Evolutionary conservation across 2,329 filamentous ascomycete genomes (phyloP).

Genomic region (Fusarium cicatricum): DNA sequence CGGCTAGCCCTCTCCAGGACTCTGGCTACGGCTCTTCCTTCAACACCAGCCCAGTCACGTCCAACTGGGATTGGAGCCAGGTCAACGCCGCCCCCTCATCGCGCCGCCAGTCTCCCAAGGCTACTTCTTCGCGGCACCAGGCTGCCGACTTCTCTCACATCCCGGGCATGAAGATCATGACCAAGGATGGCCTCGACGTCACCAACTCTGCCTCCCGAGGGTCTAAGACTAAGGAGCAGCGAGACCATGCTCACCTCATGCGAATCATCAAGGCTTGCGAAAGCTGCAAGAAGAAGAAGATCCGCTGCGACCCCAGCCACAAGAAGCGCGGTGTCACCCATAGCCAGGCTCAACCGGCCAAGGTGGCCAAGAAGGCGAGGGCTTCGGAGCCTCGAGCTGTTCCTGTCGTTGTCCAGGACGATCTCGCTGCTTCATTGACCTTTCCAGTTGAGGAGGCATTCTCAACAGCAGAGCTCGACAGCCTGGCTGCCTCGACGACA

Average conservation of each 20-base stretch:
- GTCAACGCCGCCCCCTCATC: constrained; percentile 45
- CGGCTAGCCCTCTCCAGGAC: constrained; percentile 51
- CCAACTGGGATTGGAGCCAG: constrained; percentile 58
- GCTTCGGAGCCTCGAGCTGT: constrained; percentile 24
- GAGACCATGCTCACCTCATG: constrained; percentile 72
- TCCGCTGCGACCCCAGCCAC: constrained; percentile 68
- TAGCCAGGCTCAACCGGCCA: constrained; percentile 43
- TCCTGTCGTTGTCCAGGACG: constrained; percentile 16
- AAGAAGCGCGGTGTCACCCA: constrained; percentile 55
- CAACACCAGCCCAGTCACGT: constrained; percentile 59
- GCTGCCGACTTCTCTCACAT: constrained; percentile 59
- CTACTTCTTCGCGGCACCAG: constrained; percentile 42
- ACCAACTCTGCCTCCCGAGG: constrained; percentile 69
- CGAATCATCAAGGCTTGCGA: constrained; percentile 74
- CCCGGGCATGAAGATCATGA: constrained; percentile 73
- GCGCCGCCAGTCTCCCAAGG: constrained; percentile 41
- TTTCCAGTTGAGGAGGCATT: constrained; percentile 34
- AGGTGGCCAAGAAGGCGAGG: constrained; percentile 55
- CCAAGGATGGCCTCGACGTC: constrained; percentile 68
- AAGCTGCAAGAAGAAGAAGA: constrained; percentile 69
- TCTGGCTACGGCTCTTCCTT: constrained; percentile 58
- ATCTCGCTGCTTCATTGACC: constrained; percentile 11
- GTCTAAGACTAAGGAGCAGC: constrained; percentile 73
- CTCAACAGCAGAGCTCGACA: constrained; percentile 35
- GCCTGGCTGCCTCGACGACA: constrained; percentile 20